These are phyloP conservation scores for Leptodontidium sp. DNA, from an alignment of 2,329 filamentous ascomycete species.

Conservation along the genomic window DNA sequence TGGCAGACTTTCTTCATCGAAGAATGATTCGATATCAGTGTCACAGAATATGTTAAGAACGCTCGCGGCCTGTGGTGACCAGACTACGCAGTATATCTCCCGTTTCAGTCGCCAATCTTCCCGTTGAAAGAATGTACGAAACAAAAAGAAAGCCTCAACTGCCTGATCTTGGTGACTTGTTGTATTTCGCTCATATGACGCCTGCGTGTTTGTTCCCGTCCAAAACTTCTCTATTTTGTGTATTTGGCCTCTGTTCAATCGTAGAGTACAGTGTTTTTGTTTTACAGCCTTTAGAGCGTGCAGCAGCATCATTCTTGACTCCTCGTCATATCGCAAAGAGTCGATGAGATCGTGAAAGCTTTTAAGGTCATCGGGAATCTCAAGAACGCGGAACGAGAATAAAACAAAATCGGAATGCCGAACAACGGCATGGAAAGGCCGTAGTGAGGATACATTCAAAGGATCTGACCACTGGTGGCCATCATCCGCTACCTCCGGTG, in stretches of 20 bases:
- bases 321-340: background rate
- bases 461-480: background rate
- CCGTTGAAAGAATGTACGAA: background rate
- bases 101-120: background rate
- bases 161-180: background rate
- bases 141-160: background rate
- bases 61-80: background rate
- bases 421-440: background rate
- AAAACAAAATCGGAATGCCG: background rate
- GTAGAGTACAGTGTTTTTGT: background rate
- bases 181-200: background rate
- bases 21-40: background rate
- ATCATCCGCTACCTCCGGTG: background rate
- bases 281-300: background rate
- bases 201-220: background rate
- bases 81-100: background rate
- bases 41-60: background rate
- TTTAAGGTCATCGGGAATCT: background rate
- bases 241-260: background rate
- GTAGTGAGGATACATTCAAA: background rate
- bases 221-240: background rate
- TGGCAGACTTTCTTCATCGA: background rate
- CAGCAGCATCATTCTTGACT: background rate
- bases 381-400: background rate
- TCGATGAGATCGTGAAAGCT: background rate